These are phyloP conservation scores for Sporobolomyces phaffii DNA, from an alignment of 768 basidiomycete genomes.

Conservation along the genomic window DNA sequence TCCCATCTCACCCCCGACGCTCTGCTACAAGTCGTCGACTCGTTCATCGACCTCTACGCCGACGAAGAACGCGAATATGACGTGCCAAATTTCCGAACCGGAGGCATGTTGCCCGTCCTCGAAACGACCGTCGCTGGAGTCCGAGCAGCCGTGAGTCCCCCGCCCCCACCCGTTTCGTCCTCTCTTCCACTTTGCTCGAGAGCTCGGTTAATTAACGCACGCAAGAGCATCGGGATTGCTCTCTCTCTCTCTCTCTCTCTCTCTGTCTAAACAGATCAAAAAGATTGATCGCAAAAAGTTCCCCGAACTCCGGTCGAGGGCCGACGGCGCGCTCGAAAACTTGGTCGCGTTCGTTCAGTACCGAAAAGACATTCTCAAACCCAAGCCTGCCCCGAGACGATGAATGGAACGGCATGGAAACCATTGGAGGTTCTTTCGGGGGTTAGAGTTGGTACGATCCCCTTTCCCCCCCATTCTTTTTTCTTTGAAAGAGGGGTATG, in stretches of 20 bases:
- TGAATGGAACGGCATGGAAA: no score
- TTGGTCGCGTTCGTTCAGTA: conserved; percentile 50
- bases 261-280: conserved; percentile 42
- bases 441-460: no score
- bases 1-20: conserved; percentile 20
- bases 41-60: conserved; percentile 50
- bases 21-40: conserved; percentile 47
- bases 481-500: no score
- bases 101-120: conserved; percentile 44
- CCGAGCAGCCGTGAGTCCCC: conserved; percentile 44
- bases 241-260: neutral
- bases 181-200: no score
- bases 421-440: no score
- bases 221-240: no score
- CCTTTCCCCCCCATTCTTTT: no score
- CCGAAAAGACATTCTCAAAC: conserved; percentile 39
- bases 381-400: neutral
- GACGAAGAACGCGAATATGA: conserved; percentile 49
- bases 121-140: conserved; percentile 44
- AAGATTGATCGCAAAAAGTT: conserved; percentile 48
- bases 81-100: conserved; percentile 44
- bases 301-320: conserved; percentile 45
- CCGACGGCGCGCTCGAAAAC: conserved; percentile 50
- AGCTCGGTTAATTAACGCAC: no score
- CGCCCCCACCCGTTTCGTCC: no score